These are phyloP conservation scores for Anethum foeniculum DNA, from an alignment of 140 eudicot genomes.

Conservation along the genomic window DNA sequence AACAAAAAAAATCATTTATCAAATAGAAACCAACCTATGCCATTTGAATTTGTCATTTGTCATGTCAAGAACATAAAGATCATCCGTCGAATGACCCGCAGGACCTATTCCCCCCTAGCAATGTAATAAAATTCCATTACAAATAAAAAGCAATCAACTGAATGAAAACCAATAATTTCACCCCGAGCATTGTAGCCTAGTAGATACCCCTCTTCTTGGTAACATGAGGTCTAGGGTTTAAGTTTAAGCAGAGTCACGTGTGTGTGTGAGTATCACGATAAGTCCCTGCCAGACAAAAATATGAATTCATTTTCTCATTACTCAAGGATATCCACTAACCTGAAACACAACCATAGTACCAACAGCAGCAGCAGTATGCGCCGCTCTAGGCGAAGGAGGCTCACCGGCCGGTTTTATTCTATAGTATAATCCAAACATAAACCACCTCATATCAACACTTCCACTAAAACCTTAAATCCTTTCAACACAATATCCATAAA, in stretches of 20 bases:
- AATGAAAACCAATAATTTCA: background rate
- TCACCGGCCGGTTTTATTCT: constrained; percentile 88
- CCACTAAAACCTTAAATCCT: background rate
- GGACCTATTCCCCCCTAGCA: constrained; percentile 97
- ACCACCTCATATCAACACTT: constrained; percentile 4
- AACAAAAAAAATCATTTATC: background rate
- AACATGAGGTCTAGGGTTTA: background rate
- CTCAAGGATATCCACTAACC: constrained; percentile 32
- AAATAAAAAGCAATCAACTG: constrained; percentile 3
- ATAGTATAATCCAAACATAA: constrained; percentile 11
- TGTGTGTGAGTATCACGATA: background rate
- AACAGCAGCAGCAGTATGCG: constrained; percentile 94
- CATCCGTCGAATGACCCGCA: constrained; percentile 96
- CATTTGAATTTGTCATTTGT: constrained; percentile 90
- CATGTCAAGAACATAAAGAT: constrained; percentile 87
- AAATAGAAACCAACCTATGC: constrained; percentile 57
- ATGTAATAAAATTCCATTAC: constrained; percentile 20
- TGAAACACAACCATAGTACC: constrained; percentile 99
- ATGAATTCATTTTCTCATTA: background rate
- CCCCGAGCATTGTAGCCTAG: background rate
- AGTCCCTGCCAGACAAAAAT: background rate
- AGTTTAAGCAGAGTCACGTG: background rate
- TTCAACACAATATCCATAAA: background rate
- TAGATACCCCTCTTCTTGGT: background rate
- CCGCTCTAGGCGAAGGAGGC: constrained; percentile 96